A percentile compares a stretch with the other conserved stretches of the same genome.
Conservation (phyloP, 192 early-diverging fungal species). For the Coemansia sp. region DNA sequence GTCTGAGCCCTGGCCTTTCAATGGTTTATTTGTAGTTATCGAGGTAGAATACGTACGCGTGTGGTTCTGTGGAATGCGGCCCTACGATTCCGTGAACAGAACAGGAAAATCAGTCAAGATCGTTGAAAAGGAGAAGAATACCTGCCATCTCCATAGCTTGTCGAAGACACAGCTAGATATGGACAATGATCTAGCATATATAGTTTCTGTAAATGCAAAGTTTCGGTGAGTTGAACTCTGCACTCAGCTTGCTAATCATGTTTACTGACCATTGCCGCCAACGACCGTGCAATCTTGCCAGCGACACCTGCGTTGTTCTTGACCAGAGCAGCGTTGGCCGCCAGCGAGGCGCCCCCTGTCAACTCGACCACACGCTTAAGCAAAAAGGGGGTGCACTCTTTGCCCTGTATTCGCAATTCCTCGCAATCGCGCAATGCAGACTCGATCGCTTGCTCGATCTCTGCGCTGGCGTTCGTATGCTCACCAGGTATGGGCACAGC, state of each 20-base stretch:
- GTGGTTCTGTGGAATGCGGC: too few relatives aligned
- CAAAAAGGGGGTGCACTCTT: conserved; percentile 91
- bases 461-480: conserved; percentile 58
- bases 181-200: too few relatives aligned
- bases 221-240: neutral
- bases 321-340: conserved; percentile 76
- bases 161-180: conserved; percentile 2
- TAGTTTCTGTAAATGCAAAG: neutral
- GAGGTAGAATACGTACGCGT: neutral
- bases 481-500: conserved; percentile 85
- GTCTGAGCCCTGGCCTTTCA: neutral
- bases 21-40: neutral
- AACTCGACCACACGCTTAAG: conserved; percentile 79
- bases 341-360: conserved; percentile 76
- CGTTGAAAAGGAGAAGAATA: neutral
- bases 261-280: conserved; percentile 26
- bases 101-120: neutral
- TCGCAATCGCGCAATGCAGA: conserved; percentile 71
- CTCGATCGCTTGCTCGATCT: conserved; percentile 71
- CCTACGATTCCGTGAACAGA: neutral
- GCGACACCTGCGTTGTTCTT: conserved; percentile 90
- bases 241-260: too few relatives aligned
- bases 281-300: conserved; percentile 68
- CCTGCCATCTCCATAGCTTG: neutral
- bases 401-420: conserved; percentile 67